These are phyloP conservation scores for Artemisia annua DNA, from an alignment of 129 eudicot species.

Conservation along the genomic window DNA sequence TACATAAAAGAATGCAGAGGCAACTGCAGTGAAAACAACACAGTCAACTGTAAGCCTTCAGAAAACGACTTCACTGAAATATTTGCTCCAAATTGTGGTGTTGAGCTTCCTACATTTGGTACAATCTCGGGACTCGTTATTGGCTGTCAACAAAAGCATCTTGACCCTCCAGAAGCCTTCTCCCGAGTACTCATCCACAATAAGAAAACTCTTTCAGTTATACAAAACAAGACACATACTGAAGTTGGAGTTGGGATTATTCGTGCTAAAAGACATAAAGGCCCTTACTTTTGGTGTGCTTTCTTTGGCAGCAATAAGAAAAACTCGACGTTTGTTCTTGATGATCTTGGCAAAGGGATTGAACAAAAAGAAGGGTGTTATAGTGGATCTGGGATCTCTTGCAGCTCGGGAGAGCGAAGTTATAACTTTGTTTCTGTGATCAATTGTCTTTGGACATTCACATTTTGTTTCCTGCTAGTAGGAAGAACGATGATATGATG, in stretches of 20 bases:
- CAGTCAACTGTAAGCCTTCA: conserved; percentile 56
- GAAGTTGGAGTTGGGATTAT: conserved; percentile 81
- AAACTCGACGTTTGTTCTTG: conserved; percentile 70
- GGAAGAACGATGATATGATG: neutral
- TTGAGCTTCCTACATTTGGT: conserved; percentile 85
- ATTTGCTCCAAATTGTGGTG: conserved; percentile 84
- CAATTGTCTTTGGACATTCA: conserved; percentile 23
- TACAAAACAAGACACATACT: conserved; percentile 52
- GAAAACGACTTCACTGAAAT: conserved; percentile 83
- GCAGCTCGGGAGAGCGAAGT: conserved; percentile 46
- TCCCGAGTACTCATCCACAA: conserved; percentile 44
- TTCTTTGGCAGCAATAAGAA: conserved; percentile 46
- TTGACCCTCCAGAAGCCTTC: conserved; percentile 70
- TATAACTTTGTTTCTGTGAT: neutral
- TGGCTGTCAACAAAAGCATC: conserved; percentile 68
- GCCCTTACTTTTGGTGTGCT: conserved; percentile 83
- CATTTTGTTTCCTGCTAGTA: conserved; percentile 18
- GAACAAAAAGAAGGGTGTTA: conserved; percentile 83
- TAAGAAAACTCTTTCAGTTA: conserved; percentile 43
- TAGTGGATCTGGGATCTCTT: conserved; percentile 55
- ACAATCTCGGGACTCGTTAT: conserved; percentile 58
- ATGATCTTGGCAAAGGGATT: conserved; percentile 80
- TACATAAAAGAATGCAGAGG: conserved; percentile 65
- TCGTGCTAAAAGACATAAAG: conserved; percentile 57
- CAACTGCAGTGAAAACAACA: conserved; percentile 69